Conservation (phyloP, 495 filamentous ascomycete genomes). For the Xylaria castorea region DNA sequence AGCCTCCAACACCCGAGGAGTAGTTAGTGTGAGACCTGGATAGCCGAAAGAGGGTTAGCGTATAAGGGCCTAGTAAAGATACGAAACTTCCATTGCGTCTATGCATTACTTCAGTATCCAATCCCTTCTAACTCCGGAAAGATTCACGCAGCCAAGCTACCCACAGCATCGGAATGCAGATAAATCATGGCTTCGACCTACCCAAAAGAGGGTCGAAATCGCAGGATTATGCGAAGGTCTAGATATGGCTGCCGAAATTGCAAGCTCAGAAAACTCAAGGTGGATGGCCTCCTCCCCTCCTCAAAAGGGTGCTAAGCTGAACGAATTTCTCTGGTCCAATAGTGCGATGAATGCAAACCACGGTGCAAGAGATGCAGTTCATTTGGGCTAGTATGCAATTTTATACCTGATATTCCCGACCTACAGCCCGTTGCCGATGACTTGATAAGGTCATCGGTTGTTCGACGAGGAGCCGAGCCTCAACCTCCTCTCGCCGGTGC, state of each 20-base stretch:
- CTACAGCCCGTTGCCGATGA: conserved; percentile 46
- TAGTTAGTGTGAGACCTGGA: conserved; percentile 3
- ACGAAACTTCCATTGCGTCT: neutral
- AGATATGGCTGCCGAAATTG: conserved; percentile 58
- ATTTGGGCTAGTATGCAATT: conserved; percentile 55
- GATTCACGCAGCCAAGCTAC: too few relatives aligned
- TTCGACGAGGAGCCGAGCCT: conserved; percentile 25
- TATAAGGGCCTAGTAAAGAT: neutral
- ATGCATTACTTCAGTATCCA: neutral
- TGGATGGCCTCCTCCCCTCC: conserved; percentile 30
- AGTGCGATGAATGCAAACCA: conserved; percentile 57
- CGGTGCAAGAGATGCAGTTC: conserved; percentile 52
- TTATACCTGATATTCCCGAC: conserved; percentile 45
- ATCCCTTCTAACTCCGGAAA: neutral
- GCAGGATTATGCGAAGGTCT: conserved; percentile 47
- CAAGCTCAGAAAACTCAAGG: conserved; percentile 59
- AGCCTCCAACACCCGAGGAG: conserved; percentile 1
- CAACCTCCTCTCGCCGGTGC: conserved; percentile 39
- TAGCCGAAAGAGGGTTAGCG: conserved; percentile 12
- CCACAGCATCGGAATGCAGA: neutral
- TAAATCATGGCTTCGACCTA: conserved; percentile 27
- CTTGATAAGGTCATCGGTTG: neutral
- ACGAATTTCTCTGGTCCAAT: neutral
- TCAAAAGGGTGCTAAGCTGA: neutral
- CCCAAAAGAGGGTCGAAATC: conserved; percentile 35